Base-by-base conservation (phyloP, 2,329 filamentous ascomycete genomes). In the Aspergillus vadensis region DNA sequence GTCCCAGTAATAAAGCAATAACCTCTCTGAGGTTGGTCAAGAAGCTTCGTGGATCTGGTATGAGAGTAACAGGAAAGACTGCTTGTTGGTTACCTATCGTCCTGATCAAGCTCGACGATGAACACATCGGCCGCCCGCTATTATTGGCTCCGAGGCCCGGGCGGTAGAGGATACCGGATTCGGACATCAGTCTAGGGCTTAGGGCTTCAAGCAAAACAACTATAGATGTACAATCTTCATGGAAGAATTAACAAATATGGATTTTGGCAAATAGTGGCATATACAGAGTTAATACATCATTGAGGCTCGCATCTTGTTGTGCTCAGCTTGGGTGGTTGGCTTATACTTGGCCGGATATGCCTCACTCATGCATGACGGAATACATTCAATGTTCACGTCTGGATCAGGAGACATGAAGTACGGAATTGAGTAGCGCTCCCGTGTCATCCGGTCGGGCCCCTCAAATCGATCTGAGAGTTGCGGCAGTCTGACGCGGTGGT, bases 401-500 rank as follows among this genome's bases (percentile, higher is more conserved):
- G 79, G 74, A 63, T 85, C 80, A 0, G 84, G 82, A 5, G 76
- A 73, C 32, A 86, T 76, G 58, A 88, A 87, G 67, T 86, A 87
- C 0, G 85, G 84, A 55, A 87, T 87, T 8, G 85, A 87, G 63
- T 85, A 87, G 14, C 85, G 74, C 19, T 80, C 77, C 32, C 75
- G 73, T 2, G 82, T 84, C 75, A 84, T 80, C 3, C 75, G 69
- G 14, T 78, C 68, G 1, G 69, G 67, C 1, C 74, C 79, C 48
- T 70, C 74, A 59, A 71, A 77, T 17, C 77, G 71, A 61, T 79
- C 74, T 9, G 72, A 66, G 0, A 74, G 65, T 2, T 77, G 77
- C 14, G 82, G 82, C 3, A 81, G 65, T 1, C 76, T 78, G 2
- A 86, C 83, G 2, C 83, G 80, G 66, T 86, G 84, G 9, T 81